Percentiles rank a stretch among this genome's conserved stretches.
phyloP scores from a whole-genome alignment of 2,329 filamentous ascomycete genomes.

The Beauveria brongniartii region DNA sequence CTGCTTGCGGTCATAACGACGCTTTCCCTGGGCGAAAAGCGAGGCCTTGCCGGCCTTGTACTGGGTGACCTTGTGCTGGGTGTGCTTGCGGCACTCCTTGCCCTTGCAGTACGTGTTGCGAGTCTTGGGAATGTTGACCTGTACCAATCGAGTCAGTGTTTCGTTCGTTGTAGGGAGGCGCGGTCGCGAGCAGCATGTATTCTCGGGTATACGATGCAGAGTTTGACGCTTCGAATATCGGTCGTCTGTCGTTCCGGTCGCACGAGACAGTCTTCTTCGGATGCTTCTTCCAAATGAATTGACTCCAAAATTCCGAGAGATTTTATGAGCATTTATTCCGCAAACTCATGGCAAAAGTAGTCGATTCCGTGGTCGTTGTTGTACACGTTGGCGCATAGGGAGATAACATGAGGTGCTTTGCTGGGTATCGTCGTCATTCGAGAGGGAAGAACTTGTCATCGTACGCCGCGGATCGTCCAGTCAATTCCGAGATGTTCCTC shows the following conservation, averaged over 20 bases:
- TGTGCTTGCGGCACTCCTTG: slow-evolving; percentile 88
- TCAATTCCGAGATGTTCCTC: slow-evolving; percentile 9
- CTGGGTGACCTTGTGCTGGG: slow-evolving; percentile 87
- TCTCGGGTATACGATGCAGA: slow-evolving; percentile 7
- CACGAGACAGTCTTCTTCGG: slow-evolving; percentile 16
- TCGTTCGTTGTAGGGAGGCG: background rate
- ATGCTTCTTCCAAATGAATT: background rate
- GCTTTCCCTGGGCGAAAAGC: slow-evolving; percentile 96
- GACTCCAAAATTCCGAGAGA: background rate
- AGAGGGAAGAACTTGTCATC: slow-evolving; percentile 21
- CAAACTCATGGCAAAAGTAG: background rate
- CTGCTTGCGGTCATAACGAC: slow-evolving; percentile 99
- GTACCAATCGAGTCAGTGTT: slow-evolving; percentile 23
- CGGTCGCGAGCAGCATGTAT: background rate
- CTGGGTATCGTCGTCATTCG: background rate
- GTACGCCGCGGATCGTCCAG: slow-evolving; percentile 20
- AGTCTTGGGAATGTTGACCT: slow-evolving; percentile 99
- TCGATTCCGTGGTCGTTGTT: background rate
- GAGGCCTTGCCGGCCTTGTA: slow-evolving; percentile 98
- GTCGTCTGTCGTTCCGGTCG: slow-evolving; percentile 8
- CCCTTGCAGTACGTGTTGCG: slow-evolving; percentile 97
- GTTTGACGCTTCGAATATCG: background rate
- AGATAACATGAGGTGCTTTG: background rate
- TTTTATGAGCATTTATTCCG: background rate
- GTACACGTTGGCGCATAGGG: background rate